These are phyloP conservation scores for Pythium phragmiticola DNA, from an alignment of 352 stramenopile genomes.

Conservation along the genomic window DNA sequence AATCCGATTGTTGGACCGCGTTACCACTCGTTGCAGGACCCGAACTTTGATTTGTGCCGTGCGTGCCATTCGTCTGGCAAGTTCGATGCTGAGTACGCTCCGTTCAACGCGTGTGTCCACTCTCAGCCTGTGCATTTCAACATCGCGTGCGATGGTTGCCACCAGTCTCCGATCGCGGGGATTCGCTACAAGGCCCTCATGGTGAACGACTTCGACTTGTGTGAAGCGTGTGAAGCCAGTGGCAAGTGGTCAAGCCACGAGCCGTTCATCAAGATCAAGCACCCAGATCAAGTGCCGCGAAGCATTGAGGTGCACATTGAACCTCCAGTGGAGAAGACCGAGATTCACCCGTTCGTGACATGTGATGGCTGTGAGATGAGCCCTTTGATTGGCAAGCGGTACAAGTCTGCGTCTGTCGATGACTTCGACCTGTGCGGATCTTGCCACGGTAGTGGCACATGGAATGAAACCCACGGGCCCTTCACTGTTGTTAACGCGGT, in stretches of 20 bases:
- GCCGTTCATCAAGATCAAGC: constrained; percentile 62
- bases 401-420: constrained; percentile 69
- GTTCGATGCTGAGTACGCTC: constrained; percentile 16
- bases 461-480: constrained; percentile 46
- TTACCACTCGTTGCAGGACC: constrained; percentile 30
- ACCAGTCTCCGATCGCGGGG: constrained; percentile 61
- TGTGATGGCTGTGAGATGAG: constrained; percentile 48
- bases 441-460: constrained; percentile 52
- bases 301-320: constrained; percentile 24
- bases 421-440: constrained; percentile 81
- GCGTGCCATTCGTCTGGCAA: constrained; percentile 21
- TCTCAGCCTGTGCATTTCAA: constrained; percentile 32
- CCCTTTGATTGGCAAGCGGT: constrained; percentile 62
- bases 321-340: constrained; percentile 3
- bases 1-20: constrained; percentile 36
- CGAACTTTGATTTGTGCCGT: constrained; percentile 41
- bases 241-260: constrained; percentile 29
- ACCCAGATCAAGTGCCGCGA: constrained; percentile 31
- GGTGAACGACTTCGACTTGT: constrained; percentile 68
- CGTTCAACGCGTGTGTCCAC: constrained; percentile 23
- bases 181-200: constrained; percentile 66
- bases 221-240: constrained; percentile 40
- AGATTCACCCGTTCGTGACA: constrained; percentile 19
- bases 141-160: constrained; percentile 55
- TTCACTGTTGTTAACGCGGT: constrained; percentile 31